Base-by-base conservation (phyloP, 805 yeast genomes). In the Candida coquimbonensis region DNA sequence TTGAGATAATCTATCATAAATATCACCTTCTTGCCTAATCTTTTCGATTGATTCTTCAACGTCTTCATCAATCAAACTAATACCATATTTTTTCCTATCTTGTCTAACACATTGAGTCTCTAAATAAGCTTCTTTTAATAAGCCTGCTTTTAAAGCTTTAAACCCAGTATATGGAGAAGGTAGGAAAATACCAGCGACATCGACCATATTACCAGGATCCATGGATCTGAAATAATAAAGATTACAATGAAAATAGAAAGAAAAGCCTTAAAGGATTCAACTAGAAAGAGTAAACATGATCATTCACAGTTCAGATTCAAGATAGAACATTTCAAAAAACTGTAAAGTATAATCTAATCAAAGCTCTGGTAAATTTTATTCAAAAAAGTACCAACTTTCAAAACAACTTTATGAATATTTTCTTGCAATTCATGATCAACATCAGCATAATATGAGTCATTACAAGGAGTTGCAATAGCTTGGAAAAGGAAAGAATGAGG, bases 91-190 rank as follows among this genome's bases (percentile, higher is more conserved):
- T 64, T 86, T 81, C 68, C 93, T 95, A 65, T 89, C 95, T 60
- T 89, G 96, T 54, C 74, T 74, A 21, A 93, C 80, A 56, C 76
- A 73, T 64, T 93, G 96, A 3, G 95, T 93, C 57, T 88, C 95
- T 46, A 93, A 68, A 62, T 83, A 93, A 1, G 98, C 90, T 65
- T 93, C 99, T 0, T 99, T 93, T 49, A 93, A 70, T 47, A 93
- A 68, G 13, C 99, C 99, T 0, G 99, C 97, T 57, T 79, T 78
- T 51, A 95, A 69, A 2, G 98, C 99, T 59, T 81, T 78, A 73
- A 84, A 90, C 0, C 99, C 99, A 3, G 98, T 89, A 67, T 90
- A 93, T 2, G 99, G 98, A 40, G 89, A 70, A 0, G 99, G 99
- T 69, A 95, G 68, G 61, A 83, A 89, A 25, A 93, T 82, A 44